These are phyloP conservation scores for Diaporthe ampelina DNA, from an alignment of 2,329 filamentous ascomycete genomes.

Conservation along the genomic window DNA sequence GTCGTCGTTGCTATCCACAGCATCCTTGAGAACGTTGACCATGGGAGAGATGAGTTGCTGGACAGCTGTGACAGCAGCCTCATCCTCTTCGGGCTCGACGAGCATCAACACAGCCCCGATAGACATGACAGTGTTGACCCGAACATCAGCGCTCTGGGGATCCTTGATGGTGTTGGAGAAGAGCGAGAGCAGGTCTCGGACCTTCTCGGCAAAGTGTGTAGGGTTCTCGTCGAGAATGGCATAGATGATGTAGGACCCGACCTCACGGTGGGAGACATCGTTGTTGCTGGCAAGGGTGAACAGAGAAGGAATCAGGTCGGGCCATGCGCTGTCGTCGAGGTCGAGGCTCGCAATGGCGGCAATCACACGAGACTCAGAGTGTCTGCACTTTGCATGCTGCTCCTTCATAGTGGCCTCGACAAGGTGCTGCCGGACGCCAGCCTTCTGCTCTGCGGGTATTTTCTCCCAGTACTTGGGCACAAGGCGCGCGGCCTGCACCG, in stretches of 20 bases:
- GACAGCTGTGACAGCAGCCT: conserved; percentile 79
- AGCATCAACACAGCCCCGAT: conserved; percentile 90
- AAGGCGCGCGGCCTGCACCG: conserved; percentile 88
- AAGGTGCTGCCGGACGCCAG: conserved; percentile 83
- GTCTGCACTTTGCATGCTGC: conserved; percentile 80
- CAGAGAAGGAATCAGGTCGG: conserved; percentile 83
- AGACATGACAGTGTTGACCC: conserved; percentile 93
- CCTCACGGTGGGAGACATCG: conserved; percentile 85
- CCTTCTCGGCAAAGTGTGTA: conserved; percentile 85
- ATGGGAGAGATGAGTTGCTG: conserved; percentile 87
- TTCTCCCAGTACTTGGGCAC: conserved; percentile 88
- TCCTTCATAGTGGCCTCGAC: conserved; percentile 88
- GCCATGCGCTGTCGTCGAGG: conserved; percentile 88
- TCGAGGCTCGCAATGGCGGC: conserved; percentile 89
- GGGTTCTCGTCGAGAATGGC: conserved; percentile 91
- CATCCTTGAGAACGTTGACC: conserved; percentile 89
- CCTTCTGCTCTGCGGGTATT: conserved; percentile 81
- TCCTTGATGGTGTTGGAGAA: conserved; percentile 92
- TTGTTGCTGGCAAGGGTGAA: conserved; percentile 83
- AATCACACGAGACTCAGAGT: conserved; percentile 89
- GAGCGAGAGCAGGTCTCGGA: conserved; percentile 82
- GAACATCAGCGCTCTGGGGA: conserved; percentile 89
- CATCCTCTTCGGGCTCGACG: conserved; percentile 88
- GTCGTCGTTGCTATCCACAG: conserved; percentile 84
- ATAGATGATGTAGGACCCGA: conserved; percentile 93